Conservation (phyloP, 2,329 filamentous ascomycete species). For the Bipolaris zeicola region DNA sequence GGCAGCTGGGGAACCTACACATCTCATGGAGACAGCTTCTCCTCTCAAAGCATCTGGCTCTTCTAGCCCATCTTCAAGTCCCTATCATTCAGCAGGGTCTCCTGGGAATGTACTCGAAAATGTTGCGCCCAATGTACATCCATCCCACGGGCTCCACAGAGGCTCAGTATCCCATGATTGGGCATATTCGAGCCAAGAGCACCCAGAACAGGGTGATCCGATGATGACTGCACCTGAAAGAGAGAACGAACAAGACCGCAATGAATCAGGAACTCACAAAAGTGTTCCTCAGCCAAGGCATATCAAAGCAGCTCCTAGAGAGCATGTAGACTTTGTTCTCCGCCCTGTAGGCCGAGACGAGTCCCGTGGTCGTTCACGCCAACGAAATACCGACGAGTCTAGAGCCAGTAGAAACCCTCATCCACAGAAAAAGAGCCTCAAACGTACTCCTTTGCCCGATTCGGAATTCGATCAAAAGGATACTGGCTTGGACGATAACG, state of each 20-base stretch:
- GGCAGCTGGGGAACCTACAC: slow-evolving; percentile 30
- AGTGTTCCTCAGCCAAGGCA: slow-evolving; percentile 31
- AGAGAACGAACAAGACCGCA: slow-evolving; percentile 7
- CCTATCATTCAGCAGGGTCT: background rate
- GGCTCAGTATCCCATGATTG: slow-evolving; percentile 34
- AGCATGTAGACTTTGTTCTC: slow-evolving; percentile 40
- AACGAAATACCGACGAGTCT: slow-evolving; percentile 11
- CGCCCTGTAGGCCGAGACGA: slow-evolving; percentile 32
- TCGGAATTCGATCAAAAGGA: slow-evolving; percentile 6
- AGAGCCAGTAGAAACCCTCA: slow-evolving; percentile 17
- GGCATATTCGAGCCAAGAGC: slow-evolving; percentile 26
- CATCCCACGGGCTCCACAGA: slow-evolving; percentile 12
- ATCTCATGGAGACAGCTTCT: slow-evolving; percentile 29
- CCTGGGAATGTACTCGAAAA: slow-evolving; percentile 1
- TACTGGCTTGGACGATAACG: slow-evolving; percentile 19
- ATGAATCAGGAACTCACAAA: slow-evolving; percentile 24
- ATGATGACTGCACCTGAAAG: slow-evolving; percentile 8
- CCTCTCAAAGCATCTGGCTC: slow-evolving; percentile 27
- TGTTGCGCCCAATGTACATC: slow-evolving; percentile 7
- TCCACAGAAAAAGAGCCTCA: slow-evolving; percentile 13
- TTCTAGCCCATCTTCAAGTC: slow-evolving; percentile 1
- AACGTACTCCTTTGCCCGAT: slow-evolving; percentile 10
- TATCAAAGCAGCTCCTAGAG: slow-evolving; percentile 26
- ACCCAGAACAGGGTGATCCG: slow-evolving; percentile 2
- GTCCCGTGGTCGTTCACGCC: slow-evolving; percentile 32